These are phyloP conservation scores for Fusarium stilboides DNA, from an alignment of 2,329 filamentous ascomycete species.

Conservation along the genomic window DNA sequence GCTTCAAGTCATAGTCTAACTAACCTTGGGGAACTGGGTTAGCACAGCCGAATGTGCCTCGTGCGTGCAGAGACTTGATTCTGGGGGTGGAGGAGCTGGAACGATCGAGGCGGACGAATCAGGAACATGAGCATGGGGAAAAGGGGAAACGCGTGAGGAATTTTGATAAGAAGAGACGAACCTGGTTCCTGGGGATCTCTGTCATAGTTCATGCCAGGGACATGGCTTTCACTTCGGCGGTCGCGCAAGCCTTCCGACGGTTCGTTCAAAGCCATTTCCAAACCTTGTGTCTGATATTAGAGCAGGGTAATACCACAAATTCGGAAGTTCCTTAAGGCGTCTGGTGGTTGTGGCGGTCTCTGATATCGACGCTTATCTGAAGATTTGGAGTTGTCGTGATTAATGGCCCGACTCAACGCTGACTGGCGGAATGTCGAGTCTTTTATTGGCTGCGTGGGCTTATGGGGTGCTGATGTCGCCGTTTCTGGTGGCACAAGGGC, in stretches of 20 bases:
- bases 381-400: conserved; percentile 45
- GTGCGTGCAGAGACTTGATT: conserved; percentile 7
- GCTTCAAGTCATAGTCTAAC: conserved; percentile 27
- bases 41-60: conserved; percentile 1
- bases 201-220: background rate
- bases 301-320: conserved; percentile 1
- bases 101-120: conserved; percentile 32
- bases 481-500: conserved; percentile 13
- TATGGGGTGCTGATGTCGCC: background rate
- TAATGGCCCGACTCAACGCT: conserved; percentile 37
- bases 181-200: conserved; percentile 9
- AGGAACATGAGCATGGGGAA: conserved; percentile 12
- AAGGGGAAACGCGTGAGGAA: conserved; percentile 7
- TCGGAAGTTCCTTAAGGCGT: background rate
- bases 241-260: conserved; percentile 2
- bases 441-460: conserved; percentile 24
- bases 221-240: background rate
- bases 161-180: conserved; percentile 3
- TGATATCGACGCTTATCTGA: conserved; percentile 40
- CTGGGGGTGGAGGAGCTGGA: conserved; percentile 17
- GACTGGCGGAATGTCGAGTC: conserved; percentile 22
- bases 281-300: background rate
- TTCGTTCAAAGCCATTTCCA: conserved; percentile 3
- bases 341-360: conserved; percentile 31
- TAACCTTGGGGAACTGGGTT: background rate